Conservation (phyloP, 83 land plant genomes). For the Picea mariana region DNA sequence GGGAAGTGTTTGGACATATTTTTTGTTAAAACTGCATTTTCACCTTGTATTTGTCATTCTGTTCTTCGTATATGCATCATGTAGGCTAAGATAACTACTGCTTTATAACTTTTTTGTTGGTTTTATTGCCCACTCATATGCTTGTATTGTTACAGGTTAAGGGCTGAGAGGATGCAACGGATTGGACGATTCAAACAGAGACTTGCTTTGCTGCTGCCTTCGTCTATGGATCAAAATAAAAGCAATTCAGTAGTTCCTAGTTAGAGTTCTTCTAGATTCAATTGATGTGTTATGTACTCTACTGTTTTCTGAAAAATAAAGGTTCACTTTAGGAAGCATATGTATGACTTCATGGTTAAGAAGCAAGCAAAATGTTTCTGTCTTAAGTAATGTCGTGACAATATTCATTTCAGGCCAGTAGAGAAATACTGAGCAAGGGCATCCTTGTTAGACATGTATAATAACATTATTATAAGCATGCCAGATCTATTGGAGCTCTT, state of each 20-base stretch:
- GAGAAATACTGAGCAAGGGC: too few relatives aligned
- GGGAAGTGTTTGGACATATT: neutral
- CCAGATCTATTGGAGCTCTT: too few relatives aligned
- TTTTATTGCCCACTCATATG: too few relatives aligned
- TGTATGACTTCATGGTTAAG: neutral
- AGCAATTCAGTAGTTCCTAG: slow-evolving; percentile 1
- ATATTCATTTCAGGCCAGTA: neutral
- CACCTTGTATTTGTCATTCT: neutral
- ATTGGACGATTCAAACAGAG: slow-evolving; percentile 13
- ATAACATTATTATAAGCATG: too few relatives aligned
- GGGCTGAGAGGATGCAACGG: neutral
- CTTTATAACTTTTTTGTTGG: neutral
- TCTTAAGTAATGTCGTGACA: neutral
- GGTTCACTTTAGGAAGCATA: neutral
- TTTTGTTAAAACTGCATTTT: neutral
- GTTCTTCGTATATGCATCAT: neutral
- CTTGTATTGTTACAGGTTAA: slow-evolving; percentile 1
- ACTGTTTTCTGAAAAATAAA: neutral
- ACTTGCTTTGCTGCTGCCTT: slow-evolving; percentile 13
- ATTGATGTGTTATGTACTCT: neutral
- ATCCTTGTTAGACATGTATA: too few relatives aligned
- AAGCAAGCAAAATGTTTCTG: neutral
- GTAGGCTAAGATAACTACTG: neutral
- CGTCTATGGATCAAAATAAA: slow-evolving; percentile 14
- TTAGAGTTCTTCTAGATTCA: neutral